A percentile compares a stretch with the other conserved stretches of the same genome.
Conservation (phyloP, 768 basidiomycete species). For the Peribolospora kevripleyi region DNA sequence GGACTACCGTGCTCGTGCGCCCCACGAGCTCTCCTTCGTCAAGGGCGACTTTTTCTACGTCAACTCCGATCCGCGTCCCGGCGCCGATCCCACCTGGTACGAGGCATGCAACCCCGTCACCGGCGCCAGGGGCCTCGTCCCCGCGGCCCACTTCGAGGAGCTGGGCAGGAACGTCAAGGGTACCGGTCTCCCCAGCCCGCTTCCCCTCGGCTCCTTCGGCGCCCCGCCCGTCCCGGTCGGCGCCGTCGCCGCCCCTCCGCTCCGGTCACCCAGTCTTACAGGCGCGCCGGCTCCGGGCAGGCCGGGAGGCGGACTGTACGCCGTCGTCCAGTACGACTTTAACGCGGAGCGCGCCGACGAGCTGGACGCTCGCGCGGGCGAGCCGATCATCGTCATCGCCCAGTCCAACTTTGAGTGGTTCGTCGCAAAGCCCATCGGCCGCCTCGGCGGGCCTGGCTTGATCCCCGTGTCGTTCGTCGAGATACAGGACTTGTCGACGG, state of each 20-base stretch:
- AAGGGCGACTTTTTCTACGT: conserved; percentile 98
- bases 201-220: conserved; percentile 9
- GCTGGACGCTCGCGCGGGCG: conserved; percentile 78
- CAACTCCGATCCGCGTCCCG: conserved; percentile 31
- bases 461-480: conserved; percentile 95
- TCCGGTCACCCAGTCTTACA: conserved; percentile 9
- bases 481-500: conserved; percentile 76
- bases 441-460: conserved; percentile 78
- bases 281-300: conserved; percentile 8
- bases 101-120: conserved; percentile 86
- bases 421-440: conserved; percentile 92
- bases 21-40: conserved; percentile 66
- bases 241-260: conserved; percentile 4
- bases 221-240: conserved; percentile 8
- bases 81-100: conserved; percentile 39
- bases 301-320: conserved; percentile 45
- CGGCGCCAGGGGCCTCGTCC: conserved; percentile 74
- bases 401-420: conserved; percentile 99
- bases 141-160: conserved; percentile 67
- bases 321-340: conserved; percentile 87
- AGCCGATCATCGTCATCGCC: conserved; percentile 85
- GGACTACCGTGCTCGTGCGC: conserved; percentile 36
- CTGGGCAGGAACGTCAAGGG: conserved; percentile 35
- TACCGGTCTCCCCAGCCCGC: conserved; percentile 5
- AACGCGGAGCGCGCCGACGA: conserved; percentile 87